phyloP scores from a whole-genome alignment of 805 yeast species.

The Suhomyces kilbournensis region DNA sequence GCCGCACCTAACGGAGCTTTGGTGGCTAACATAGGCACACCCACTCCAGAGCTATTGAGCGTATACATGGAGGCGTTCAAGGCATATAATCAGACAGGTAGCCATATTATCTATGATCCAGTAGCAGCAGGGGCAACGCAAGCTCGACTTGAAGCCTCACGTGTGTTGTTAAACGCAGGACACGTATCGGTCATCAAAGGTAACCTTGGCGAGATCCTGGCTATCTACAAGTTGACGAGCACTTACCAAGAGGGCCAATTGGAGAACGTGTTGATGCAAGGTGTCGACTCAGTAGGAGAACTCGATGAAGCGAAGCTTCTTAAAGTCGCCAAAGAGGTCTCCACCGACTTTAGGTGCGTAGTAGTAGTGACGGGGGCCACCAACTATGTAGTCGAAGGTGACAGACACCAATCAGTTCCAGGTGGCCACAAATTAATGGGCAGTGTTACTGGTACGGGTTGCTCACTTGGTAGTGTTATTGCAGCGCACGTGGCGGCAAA shows the following conservation, averaged over 20 bases:
- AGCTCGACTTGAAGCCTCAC: constrained; percentile 50
- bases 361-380: constrained; percentile 68
- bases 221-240: constrained; percentile 43
- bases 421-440: constrained; percentile 70
- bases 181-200: constrained; percentile 74
- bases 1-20: constrained; percentile 51
- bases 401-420: constrained; percentile 27
- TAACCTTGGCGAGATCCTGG: constrained; percentile 77
- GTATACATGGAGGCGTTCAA: constrained; percentile 50
- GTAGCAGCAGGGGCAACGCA: constrained; percentile 88
- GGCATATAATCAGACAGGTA: constrained; percentile 53
- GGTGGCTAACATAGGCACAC: constrained; percentile 76
- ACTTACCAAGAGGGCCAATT: constrained; percentile 6
- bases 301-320: constrained; percentile 24
- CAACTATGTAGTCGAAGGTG: constrained; percentile 26
- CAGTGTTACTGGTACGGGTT: constrained; percentile 76
- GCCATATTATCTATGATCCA: constrained; percentile 80
- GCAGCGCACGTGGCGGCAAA: constrained; percentile 54
- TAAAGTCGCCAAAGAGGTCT: constrained; percentile 46
- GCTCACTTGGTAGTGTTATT: constrained; percentile 73
- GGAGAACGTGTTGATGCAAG: constrained; percentile 48
- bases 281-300: constrained; percentile 57
- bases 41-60: constrained; percentile 41
- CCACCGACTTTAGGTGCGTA: constrained; percentile 50
- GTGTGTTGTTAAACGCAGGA: constrained; percentile 52